Evolutionary conservation across 345 rosid species (phyloP).

Genomic region (Eucalyptus rudis): DNA sequence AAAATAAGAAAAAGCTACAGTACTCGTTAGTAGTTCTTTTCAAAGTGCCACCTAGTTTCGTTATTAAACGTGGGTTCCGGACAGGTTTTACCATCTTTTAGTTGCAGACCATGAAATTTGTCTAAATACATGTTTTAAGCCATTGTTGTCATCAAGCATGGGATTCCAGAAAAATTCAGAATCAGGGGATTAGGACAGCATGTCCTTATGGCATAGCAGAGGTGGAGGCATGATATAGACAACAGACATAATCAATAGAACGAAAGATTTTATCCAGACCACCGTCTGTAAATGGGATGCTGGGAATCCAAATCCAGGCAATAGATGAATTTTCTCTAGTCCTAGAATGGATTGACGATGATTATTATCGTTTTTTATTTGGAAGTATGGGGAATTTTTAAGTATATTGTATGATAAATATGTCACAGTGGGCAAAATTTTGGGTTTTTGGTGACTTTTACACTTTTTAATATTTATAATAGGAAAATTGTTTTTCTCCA

Average conservation of each 20-base stretch:
- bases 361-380: too few species aligned
- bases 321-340: background rate
- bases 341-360: background rate
- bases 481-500: too few species aligned
- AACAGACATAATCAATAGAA: background rate
- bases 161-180: background rate
- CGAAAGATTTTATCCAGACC: background rate
- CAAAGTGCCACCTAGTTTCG: background rate
- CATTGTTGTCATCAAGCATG: background rate
- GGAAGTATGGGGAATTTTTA: too few species aligned
- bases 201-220: background rate
- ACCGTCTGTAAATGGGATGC: background rate
- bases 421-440: too few species aligned
- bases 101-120: background rate
- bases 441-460: too few species aligned
- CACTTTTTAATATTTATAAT: too few species aligned
- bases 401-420: too few species aligned
- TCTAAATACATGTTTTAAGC: background rate
- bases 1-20: too few species aligned
- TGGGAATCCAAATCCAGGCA: background rate
- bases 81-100: background rate
- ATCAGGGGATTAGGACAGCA: background rate
- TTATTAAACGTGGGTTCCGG: background rate
- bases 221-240: background rate
- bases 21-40: too few species aligned